These are phyloP conservation scores for Tulasnella sp. DNA, from an alignment of 768 basidiomycete genomes.

Conservation along the genomic window DNA sequence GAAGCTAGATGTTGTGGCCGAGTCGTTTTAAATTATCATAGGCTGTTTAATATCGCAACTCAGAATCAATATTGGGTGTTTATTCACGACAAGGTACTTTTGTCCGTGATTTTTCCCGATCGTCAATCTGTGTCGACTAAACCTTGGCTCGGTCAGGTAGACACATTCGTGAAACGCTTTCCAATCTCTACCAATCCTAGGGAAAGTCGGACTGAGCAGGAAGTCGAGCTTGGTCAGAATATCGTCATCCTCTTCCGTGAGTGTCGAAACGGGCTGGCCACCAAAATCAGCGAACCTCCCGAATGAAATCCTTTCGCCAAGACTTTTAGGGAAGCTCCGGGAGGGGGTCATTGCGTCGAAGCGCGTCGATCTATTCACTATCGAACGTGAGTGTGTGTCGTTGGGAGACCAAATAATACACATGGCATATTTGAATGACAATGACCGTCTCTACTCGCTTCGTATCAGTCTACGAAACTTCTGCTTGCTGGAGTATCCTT, in stretches of 20 bases:
- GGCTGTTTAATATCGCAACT: constrained; percentile 10
- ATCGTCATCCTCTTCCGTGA: constrained; percentile 13
- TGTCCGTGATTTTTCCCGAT: not conserved
- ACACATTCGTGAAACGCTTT: not conserved
- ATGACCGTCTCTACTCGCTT: not conserved
- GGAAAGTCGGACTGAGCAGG: not conserved
- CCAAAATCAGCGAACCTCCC: not conserved
- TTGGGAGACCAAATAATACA: not conserved
- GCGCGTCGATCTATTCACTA: not conserved
- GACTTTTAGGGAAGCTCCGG: constrained; percentile 7
- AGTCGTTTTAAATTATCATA: not conserved
- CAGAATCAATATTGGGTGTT: constrained; percentile 9
- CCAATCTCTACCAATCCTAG: not conserved
- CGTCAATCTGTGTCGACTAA: not conserved
- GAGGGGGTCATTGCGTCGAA: constrained; percentile 10
- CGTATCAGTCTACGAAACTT: constrained; percentile 13
- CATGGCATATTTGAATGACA: not conserved
- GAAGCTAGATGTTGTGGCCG: not conserved
- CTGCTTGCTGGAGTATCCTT: constrained; percentile 10
- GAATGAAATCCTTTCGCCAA: not conserved
- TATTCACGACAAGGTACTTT: constrained; percentile 8
- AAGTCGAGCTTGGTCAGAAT: not conserved
- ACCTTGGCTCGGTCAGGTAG: not conserved
- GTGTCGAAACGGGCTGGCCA: not conserved
- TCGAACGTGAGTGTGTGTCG: not conserved